Evolutionary conservation across 805 yeast species (phyloP), one percentile per base, ranked within the genome.

Genomic region (Candida sithepensis): DNA sequence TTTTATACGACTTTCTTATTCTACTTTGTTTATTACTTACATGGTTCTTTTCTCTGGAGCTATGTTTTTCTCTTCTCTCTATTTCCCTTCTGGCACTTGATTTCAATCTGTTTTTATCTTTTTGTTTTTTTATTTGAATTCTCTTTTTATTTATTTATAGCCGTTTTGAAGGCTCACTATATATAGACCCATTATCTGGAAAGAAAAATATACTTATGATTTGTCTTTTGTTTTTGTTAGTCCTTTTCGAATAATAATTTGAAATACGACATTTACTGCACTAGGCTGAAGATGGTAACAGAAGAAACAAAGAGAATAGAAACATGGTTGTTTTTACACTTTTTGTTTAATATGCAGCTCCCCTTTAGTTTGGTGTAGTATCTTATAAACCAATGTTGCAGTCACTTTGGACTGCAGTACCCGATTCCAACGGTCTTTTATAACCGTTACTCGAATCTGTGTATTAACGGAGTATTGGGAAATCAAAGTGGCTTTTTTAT

Each of bases 391-490:
- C 81, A 75, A 71, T 73, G 80, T 68, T 74, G 81, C 79, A 71
- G 65, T 64, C 78, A 69, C 63, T 56, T 41, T 55, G 79, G 78
- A 62, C 65, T 72, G 80, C 81, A 76, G 81, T 73, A 70, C 78
- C 59, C 63, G 58, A 38, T 56, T 61, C 63, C 64, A 51, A 45
- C 52, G 44, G 41, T 48, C 37, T 13, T 18, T n/a, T 20, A 4
- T 14, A 8, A 24, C 30, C 19, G 22, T 41, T 22, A 44, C 23
- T 49, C 62, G 69, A 63, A 59, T 52, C 57, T 55, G 53, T 53
- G 79, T 73, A 74, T 75, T 76, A 76, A 76, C 81, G 81, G 81
- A 76, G 81, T 79, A 75, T 75, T 76, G 81, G 79, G 42, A 76
- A 52, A 75, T 54, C 20, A 16, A 34, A n/a, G n/a, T n/a, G n/a